Percentiles rank a stretch among this genome's conserved stretches.
Conservation (phyloP, 768 basidiomycete species). For the Auricularia sp. region DNA sequence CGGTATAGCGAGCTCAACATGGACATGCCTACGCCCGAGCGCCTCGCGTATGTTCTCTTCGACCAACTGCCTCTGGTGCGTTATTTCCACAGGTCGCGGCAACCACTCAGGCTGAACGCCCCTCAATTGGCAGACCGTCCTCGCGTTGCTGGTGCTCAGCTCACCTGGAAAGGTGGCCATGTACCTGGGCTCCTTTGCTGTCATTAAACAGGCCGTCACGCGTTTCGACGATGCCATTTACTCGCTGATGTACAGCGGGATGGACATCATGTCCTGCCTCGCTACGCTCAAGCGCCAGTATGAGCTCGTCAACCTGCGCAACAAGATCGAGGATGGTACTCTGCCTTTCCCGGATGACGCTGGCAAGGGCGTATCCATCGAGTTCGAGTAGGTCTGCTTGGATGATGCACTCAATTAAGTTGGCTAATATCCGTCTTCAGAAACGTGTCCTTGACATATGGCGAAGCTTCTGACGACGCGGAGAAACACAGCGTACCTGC, state of each 20-base stretch:
- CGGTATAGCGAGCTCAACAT: neutral
- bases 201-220: neutral
- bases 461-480: no score
- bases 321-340: neutral
- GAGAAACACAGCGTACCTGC: conserved; percentile 16
- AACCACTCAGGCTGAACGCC: neutral
- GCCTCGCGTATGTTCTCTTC: no score
- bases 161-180: neutral
- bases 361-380: neutral
- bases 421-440: conserved; percentile 19
- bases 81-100: no score
- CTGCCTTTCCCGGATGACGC: neutral
- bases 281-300: neutral
- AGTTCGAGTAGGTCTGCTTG: neutral
- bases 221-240: neutral
- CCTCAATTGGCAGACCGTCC: neutral
- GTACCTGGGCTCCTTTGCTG: neutral
- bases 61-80: neutral
- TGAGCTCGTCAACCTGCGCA: neutral
- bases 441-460: conserved; percentile 43
- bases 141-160: neutral
- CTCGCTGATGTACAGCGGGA: neutral
- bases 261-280: neutral
- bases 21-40: no score
- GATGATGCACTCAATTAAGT: neutral